A percentile compares a stretch with the other conserved stretches of the same genome.
Conservation (phyloP, 768 basidiomycete species). For the Cyathus striatus region DNA sequence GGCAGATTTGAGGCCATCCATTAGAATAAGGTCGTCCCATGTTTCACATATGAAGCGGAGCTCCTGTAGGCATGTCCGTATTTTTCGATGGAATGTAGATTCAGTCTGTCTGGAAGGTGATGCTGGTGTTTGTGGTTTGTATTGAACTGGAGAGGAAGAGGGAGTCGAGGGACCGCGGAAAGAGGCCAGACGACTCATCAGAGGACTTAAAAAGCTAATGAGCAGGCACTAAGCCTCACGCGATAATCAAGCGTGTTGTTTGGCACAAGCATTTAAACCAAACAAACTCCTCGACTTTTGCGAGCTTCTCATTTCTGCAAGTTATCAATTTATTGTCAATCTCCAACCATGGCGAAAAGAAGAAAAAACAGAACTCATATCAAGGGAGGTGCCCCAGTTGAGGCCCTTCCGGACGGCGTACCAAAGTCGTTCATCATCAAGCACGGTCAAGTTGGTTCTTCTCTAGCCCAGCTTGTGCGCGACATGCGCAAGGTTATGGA, state of each 20-base stretch:
- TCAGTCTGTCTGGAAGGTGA: slow-evolving; percentile 52
- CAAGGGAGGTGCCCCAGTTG: slow-evolving; percentile 44
- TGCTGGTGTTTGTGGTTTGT: slow-evolving; percentile 30
- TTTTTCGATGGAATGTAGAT: slow-evolving; percentile 77
- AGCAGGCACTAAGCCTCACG: too few relatives aligned
- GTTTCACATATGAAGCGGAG: slow-evolving; percentile 55
- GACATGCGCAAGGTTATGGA: slow-evolving; percentile 97
- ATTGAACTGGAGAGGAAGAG: slow-evolving; percentile 55
- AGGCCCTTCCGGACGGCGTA: slow-evolving; percentile 24
- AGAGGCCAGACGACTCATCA: slow-evolving; percentile 58
- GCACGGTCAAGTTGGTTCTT: slow-evolving; percentile 88
- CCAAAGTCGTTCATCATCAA: slow-evolving; percentile 98
- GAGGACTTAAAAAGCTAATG: neutral
- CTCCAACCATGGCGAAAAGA: slow-evolving; percentile 57
- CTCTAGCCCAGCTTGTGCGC: slow-evolving; percentile 82
- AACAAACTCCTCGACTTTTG: slow-evolving; percentile 7
- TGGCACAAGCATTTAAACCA: slow-evolving; percentile 10
- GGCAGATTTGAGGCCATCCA: slow-evolving; percentile 76
- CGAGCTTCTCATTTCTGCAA: neutral
- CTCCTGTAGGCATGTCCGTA: slow-evolving; percentile 65
- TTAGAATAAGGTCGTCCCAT: slow-evolving; percentile 80
- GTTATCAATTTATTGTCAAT: neutral
- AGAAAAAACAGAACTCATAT: slow-evolving; percentile 82
- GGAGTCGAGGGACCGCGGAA: slow-evolving; percentile 81
- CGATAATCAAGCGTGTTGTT: too few relatives aligned